Percentiles rank a stretch among this genome's conserved stretches.
phyloP scores from a whole-genome alignment of 2,329 filamentous ascomycete genomes.

The Colletotrichum sp. region DNA sequence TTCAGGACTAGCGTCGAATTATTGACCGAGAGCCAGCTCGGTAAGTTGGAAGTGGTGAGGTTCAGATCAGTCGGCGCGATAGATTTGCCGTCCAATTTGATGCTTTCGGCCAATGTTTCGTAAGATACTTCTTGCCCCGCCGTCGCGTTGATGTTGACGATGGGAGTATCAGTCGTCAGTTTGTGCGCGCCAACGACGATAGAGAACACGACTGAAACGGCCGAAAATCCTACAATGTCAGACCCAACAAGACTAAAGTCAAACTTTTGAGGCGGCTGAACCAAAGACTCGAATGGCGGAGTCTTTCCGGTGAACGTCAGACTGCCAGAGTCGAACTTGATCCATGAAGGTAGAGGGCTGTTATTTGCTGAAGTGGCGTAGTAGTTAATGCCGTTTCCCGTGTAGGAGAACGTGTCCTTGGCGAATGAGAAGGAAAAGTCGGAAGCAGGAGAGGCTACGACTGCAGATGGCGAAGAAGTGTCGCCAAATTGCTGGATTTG shows the following conservation, averaged over 20 bases:
- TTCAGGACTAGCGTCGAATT: slow-evolving; percentile 63
- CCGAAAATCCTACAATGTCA: slow-evolving; percentile 79
- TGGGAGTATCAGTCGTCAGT: slow-evolving; percentile 65
- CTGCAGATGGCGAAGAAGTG: slow-evolving; percentile 63
- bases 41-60: slow-evolving; percentile 57
- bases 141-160: slow-evolving; percentile 63
- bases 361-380: slow-evolving; percentile 79
- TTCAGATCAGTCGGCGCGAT: slow-evolving; percentile 57
- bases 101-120: slow-evolving; percentile 49
- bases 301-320: slow-evolving; percentile 76
- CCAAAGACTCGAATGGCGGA: slow-evolving; percentile 66
- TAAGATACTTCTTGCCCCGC: slow-evolving; percentile 58
- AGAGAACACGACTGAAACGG: slow-evolving; percentile 68
- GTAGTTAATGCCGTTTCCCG: slow-evolving; percentile 64
- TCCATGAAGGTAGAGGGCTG: slow-evolving; percentile 86
- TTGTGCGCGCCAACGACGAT: slow-evolving; percentile 75
- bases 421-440: slow-evolving; percentile 60
- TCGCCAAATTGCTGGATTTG: slow-evolving; percentile 64
- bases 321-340: slow-evolving; percentile 69
- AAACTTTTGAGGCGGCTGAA: slow-evolving; percentile 74
- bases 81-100: slow-evolving; percentile 63
- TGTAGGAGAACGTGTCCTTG: slow-evolving; percentile 66
- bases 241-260: slow-evolving; percentile 77
- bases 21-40: slow-evolving; percentile 75
- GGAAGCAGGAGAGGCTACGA: slow-evolving; percentile 60